Conservation (phyloP, 306 rosid species). For the Styphnolobium japonicum region DNA sequence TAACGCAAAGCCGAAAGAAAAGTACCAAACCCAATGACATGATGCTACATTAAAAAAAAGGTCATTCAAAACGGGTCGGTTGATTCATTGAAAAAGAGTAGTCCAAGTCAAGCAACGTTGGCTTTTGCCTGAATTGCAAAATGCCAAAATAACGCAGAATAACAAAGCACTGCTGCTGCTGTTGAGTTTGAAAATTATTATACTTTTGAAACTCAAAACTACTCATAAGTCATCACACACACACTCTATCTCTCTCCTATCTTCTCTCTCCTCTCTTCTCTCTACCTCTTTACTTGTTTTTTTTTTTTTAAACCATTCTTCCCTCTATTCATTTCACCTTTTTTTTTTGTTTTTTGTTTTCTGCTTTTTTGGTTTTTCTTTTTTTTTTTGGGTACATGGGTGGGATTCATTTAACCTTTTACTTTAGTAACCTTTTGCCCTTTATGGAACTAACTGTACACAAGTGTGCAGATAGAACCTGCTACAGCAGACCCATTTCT, state of each 20-base stretch:
- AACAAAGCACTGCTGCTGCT: background rate
- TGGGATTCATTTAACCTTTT: too few species aligned
- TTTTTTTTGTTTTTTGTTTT: too few species aligned
- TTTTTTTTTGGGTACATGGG: too few species aligned
- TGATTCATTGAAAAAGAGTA: constrained; percentile 17
- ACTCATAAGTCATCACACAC: background rate
- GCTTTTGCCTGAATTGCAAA: constrained; percentile 16
- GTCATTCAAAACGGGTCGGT: background rate
- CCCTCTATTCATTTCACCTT: background rate
- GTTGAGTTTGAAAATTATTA: background rate
- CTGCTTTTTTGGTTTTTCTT: too few species aligned
- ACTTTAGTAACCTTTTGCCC: background rate
- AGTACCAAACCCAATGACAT: background rate
- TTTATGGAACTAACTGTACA: constrained; percentile 43
- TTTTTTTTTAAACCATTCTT: too few species aligned
- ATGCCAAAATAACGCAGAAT: background rate
- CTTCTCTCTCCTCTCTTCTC: background rate
- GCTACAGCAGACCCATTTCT: background rate
- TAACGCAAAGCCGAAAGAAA: background rate
- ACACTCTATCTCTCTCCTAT: background rate
- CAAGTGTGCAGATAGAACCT: constrained; percentile 21
- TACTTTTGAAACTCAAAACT: background rate
- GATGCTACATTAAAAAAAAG: background rate
- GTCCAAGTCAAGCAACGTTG: background rate
- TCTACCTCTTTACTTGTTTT: background rate